Evolutionary conservation across 495 filamentous ascomycete species (phyloP), one percentile per base, ranked within the genome.

Genomic region (Xylaria intraflava): DNA sequence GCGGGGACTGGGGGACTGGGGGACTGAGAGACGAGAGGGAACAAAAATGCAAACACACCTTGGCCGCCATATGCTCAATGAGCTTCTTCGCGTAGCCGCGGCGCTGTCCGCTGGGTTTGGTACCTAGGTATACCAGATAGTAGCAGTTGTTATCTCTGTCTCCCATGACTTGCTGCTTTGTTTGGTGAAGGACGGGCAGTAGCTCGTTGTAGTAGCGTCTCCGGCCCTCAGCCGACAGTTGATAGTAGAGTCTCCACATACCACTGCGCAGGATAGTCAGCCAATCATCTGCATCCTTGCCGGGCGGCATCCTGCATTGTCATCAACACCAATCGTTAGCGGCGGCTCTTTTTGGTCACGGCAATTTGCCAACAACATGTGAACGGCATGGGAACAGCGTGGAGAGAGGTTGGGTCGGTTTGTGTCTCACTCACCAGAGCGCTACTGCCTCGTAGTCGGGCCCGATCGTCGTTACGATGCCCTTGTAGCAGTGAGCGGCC

Each of bases 111-210:
- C 67, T 72, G 14, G 83, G 80, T 63, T 80, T 83, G 55, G 85
- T 87, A 53, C 87, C 88, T 56, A 92, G 69, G 67, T 89, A 90
- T 14, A 90, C 87, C 22, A 92, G 78, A 65, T 91, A 91, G 66
- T 79, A 84, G 61, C 79, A 85, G 57, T 79, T 76, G 51, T 81
- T 66, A 61, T 88, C 83, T 30, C 78, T 72, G 29, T 78, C 75
- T 31, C 82, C 84, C 58, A 92, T 76, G 39, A 83, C 70, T 47
- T 77, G 72, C 42, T 71, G 70, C 70, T 89, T 90, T 61, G 84
- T 83, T 53, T 85, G 71, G 70, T 89, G 84, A 50, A 92, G 77
- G 22, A 88, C 72, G 44, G 88, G 87, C 29, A 89, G 62, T 66
- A 92, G 86, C 67, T 92, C 88, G 46, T 73, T 69, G 70, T 86